Conservation (phyloP, 192 early-diverging fungal genomes). For the Coemansia sp. region DNA sequence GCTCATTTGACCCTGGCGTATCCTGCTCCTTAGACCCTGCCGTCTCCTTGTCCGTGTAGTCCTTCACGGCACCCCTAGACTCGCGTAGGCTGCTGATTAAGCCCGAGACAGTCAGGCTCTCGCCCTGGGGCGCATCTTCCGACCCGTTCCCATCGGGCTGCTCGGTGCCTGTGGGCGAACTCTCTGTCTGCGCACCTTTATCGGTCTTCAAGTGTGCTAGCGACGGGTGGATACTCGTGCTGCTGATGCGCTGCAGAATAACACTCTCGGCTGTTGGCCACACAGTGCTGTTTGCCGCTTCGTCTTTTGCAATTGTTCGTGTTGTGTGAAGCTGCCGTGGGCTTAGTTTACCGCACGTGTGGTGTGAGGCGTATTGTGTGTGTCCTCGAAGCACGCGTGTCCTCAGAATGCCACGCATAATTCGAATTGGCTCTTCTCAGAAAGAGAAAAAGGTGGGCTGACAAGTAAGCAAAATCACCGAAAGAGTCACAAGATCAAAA, state of each 20-base stretch:
- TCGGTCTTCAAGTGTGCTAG: slow-evolving; percentile 9
- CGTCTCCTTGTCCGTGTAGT: neutral
- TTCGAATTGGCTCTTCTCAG: neutral
- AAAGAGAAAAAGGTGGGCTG: neutral
- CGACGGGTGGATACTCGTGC: slow-evolving; percentile 19
- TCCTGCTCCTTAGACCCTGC: neutral
- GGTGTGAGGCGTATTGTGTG: neutral
- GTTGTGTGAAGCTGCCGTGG: neutral
- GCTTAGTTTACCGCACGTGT: neutral
- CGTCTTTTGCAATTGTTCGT: neutral
- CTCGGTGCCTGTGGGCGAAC: neutral
- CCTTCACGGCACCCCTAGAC: slow-evolving; percentile 20
- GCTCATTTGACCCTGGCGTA: neutral
- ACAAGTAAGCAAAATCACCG: neutral
- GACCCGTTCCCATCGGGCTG: neutral
- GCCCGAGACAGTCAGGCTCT: slow-evolving; percentile 27
- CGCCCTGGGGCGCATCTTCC: neutral
- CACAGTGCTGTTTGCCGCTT: slow-evolving; percentile 4
- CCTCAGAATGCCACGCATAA: neutral
- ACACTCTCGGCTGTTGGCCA: slow-evolving; percentile 53
- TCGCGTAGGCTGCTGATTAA: slow-evolving; percentile 43
- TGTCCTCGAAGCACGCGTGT: neutral
- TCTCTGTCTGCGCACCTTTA: neutral
- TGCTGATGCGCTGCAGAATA: slow-evolving; percentile 49
- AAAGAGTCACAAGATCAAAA: neutral